A percentile compares a stretch with the other conserved stretches of the same genome.
Conservation (phyloP, 495 filamentous ascomycete species). For the Lophiotrema nucula region DNA sequence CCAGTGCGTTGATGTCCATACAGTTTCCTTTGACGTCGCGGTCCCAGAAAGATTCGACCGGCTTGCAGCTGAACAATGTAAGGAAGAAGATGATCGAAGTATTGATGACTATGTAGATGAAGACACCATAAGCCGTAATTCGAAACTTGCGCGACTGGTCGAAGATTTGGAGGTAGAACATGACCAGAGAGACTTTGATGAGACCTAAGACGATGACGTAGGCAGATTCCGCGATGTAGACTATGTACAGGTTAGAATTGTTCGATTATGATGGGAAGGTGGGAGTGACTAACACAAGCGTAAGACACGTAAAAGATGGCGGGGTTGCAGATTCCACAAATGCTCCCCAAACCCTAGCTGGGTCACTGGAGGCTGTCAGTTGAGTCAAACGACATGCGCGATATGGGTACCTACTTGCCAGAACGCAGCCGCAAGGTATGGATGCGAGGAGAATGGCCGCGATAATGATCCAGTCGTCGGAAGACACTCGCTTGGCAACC, state of each 20-base stretch:
- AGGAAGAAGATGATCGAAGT: neutral
- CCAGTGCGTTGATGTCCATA: constrained; percentile 9
- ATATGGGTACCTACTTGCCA: constrained; percentile 1
- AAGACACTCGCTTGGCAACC: neutral
- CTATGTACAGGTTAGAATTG: too few species aligned
- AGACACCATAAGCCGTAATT: neutral
- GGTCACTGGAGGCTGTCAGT: constrained; percentile 6
- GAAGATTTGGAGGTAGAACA: constrained; percentile 23
- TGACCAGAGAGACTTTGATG: constrained; percentile 12
- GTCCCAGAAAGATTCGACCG: constrained; percentile 11
- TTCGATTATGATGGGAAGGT: too few species aligned
- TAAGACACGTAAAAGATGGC: neutral
- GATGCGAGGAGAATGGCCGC: neutral
- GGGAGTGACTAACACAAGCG: neutral
- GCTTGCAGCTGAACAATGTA: constrained; percentile 10
- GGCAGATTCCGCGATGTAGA: constrained; percentile 4
- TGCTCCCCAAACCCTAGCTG: constrained; percentile 10
- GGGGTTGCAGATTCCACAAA: constrained; percentile 2
- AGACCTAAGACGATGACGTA: constrained; percentile 10
- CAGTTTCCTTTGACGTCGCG: constrained; percentile 11
- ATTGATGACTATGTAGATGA: neutral
- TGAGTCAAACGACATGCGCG: too few species aligned
- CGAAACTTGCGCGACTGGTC: neutral
- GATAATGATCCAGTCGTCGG: constrained; percentile 11
- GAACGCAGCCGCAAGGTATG: constrained; percentile 2